Evolutionary conservation across 768 basidiomycete genomes (phyloP), one percentile per base, ranked within the genome.

Genomic region (Boletus edulis): DNA sequence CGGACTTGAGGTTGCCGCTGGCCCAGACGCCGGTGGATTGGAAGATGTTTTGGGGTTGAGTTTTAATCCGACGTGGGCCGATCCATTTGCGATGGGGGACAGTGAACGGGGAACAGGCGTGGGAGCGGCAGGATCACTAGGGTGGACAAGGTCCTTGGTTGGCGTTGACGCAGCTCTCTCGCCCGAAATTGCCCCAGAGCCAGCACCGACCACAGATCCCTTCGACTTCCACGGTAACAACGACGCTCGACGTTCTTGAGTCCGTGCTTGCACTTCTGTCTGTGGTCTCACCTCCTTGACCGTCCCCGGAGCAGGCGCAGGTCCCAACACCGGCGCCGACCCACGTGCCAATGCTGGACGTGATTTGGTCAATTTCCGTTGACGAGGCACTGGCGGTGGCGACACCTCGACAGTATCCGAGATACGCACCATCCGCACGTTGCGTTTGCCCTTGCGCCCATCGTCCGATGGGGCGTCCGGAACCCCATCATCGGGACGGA

Each of bases 401-500:
- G 59, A 66, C 51, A 66, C 62, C 51, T 66, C 49, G 24, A 67
- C 59, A 0, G 32, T 61, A 41, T 68, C 66, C 24, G 66, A 68
- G 6, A 67, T 68, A 15, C 64, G 52, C 38, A 67, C 66, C 49
- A 35, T 35, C 17, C 66, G 63, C 39, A 68, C 61, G 24, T 66
- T 66, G 31, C 58, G 66, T 39, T 55, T 59, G 0, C 27, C 54
- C 44, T 46, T 59, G 34, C 18, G 56, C 37, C 31, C 52, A 11
- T 52, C 61, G 5, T 51, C 43, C 32, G 17, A 20, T 3, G 27
- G 7, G 11, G 4, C 27, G 3, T 2, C 29, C 8, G 12, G 8
- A 22, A 34, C 11, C 1, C 39, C 51, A 2, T 24, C n/a, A 11
- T 37, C 18, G 7, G 42, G 51, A 17, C 17, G 49, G 6, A 53